These are phyloP conservation scores for Spiromastix sp. DNA, from an alignment of 2,329 filamentous ascomycete genomes.

Conservation along the genomic window DNA sequence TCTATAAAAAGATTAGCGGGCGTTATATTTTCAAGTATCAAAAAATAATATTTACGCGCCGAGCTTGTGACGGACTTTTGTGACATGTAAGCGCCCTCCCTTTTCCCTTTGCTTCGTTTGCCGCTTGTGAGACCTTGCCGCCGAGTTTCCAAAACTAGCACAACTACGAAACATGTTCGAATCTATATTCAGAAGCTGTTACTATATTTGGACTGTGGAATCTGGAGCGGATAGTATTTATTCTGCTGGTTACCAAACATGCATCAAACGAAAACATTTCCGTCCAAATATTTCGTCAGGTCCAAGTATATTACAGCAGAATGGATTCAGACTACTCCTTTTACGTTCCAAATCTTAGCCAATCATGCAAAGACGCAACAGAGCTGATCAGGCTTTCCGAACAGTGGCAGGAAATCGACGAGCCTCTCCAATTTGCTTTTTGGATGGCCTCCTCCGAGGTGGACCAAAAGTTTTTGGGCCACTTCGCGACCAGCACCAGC, in stretches of 20 bases:
- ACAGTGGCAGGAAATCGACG: constrained; percentile 19
- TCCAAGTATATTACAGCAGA: too few relatives aligned
- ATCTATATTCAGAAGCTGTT: neutral
- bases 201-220: neutral
- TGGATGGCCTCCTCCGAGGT: constrained; percentile 93
- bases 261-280: constrained; percentile 1
- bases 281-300: too few relatives aligned
- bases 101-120: too few relatives aligned
- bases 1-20: too few relatives aligned
- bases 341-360: neutral
- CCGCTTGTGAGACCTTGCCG: too few relatives aligned
- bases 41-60: too few relatives aligned
- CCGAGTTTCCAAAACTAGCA: neutral
- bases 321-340: neutral
- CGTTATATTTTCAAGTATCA: too few relatives aligned
- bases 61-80: too few relatives aligned
- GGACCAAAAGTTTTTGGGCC: constrained; percentile 92
- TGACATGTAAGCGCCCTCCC: constrained; percentile 3
- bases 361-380: neutral
- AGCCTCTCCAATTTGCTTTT: constrained; percentile 24
- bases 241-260: neutral
- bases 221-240: constrained; percentile 2
- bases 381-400: constrained; percentile 10
- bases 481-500: constrained; percentile 70
- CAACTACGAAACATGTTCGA: neutral